phyloP scores from a whole-genome alignment of 1,284 basidiomycete species.

The Jaminaea rosea region DNA sequence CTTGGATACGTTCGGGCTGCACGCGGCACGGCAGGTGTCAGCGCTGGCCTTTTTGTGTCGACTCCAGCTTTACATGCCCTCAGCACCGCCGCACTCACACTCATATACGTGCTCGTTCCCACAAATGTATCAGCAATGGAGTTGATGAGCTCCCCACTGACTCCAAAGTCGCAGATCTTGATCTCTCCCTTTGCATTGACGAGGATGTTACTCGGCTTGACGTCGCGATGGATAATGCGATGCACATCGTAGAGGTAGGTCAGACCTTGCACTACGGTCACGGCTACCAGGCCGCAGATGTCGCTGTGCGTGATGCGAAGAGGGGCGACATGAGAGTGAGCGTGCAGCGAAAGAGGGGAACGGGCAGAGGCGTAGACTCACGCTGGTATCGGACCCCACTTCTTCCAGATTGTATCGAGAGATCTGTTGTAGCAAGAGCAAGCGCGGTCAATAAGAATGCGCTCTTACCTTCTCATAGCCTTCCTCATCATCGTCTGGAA shows the following conservation, averaged over 20 bases:
- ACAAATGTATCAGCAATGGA: conserved; percentile 98
- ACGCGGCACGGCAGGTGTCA: no score
- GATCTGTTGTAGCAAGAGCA: conserved; percentile 47
- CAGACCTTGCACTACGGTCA: conserved; percentile 84
- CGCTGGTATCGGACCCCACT: conserved; percentile 81
- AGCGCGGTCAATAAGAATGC: not conserved
- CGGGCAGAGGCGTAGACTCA: no score
- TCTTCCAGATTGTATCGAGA: conserved; percentile 83
- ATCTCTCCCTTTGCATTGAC: conserved; percentile 87
- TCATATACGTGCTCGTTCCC: conserved; percentile 98
- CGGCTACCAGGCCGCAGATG: conserved; percentile 79
- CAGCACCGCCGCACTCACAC: conserved; percentile 60
- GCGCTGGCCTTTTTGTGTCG: no score
- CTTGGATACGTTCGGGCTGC: conserved; percentile 96
- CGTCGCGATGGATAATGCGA: conserved; percentile 98
- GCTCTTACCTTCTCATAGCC: not conserved
- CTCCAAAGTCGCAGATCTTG: conserved; percentile 98
- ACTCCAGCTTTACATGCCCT: no score
- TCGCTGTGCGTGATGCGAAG: no score
- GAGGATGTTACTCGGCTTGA: conserved; percentile 97
- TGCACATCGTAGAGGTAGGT: conserved; percentile 98
- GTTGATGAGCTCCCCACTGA: conserved; percentile 96
- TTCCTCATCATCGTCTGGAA: conserved; percentile 1
- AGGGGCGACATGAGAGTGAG: no score
- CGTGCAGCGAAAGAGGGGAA: no score